Evolutionary conservation across 1,139 yeast species (phyloP).

Genomic region (Dujonia santamariae): DNA sequence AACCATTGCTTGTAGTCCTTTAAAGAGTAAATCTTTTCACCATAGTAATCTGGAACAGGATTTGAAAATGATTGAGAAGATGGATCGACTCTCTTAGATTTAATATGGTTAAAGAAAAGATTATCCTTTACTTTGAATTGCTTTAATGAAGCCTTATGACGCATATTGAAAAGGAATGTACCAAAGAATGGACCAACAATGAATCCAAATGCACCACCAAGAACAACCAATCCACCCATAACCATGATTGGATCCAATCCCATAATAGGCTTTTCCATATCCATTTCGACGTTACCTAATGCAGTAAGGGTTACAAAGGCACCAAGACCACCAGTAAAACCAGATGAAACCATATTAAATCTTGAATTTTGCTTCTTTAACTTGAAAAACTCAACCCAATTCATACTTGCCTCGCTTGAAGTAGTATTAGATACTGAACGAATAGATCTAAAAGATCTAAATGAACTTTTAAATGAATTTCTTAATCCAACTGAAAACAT

Average conservation of each 20-base stretch:
- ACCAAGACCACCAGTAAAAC: slow-evolving; percentile 65
- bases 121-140: slow-evolving; percentile 62
- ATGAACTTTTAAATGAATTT: not conserved
- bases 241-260: slow-evolving; percentile 88
- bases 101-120: slow-evolving; percentile 69
- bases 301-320: slow-evolving; percentile 72
- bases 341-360: slow-evolving; percentile 65
- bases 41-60: slow-evolving; percentile 97
- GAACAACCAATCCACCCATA: slow-evolving; percentile 60
- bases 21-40: slow-evolving; percentile 88
- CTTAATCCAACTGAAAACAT: slow-evolving; percentile 5
- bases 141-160: slow-evolving; percentile 45
- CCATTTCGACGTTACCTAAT: slow-evolving; percentile 77
- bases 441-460: not conserved
- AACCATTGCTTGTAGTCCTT: slow-evolving; percentile 92
- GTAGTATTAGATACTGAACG: not conserved
- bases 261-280: slow-evolving; percentile 74
- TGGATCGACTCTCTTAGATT: slow-evolving; percentile 85
- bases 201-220: slow-evolving; percentile 77
- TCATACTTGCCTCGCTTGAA: slow-evolving; percentile 21
- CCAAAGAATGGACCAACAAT: slow-evolving; percentile 85
- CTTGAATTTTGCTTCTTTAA: slow-evolving; percentile 74
- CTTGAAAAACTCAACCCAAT: slow-evolving; percentile 78
- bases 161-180: slow-evolving; percentile 57
- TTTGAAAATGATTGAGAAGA: slow-evolving; percentile 88